Evolutionary conservation across 352 stramenopile species (phyloP).

Genomic region (Globisporangium cylindrosporum): DNA sequence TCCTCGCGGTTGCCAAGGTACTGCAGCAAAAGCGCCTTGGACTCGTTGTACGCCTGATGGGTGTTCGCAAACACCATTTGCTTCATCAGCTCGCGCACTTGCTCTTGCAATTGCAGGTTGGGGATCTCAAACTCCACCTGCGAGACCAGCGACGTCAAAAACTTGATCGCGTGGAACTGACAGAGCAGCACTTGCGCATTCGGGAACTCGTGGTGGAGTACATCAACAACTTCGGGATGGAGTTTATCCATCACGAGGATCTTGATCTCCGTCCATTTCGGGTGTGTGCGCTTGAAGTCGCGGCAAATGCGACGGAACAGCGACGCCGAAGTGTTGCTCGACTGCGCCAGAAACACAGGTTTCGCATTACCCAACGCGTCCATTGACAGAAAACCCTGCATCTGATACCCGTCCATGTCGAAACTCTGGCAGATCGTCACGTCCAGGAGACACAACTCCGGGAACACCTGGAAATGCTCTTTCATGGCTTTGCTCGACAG

Average conservation of each 20-base stretch:
- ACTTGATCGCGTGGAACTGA: constrained; percentile 74
- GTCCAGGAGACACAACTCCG: constrained; percentile 57
- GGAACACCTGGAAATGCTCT: constrained; percentile 64
- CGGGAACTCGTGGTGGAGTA: constrained; percentile 58
- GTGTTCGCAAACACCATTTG: constrained; percentile 61
- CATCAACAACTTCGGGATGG: constrained; percentile 48
- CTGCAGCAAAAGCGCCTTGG: constrained; percentile 39
- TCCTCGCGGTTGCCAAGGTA: constrained; percentile 32
- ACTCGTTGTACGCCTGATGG: constrained; percentile 48
- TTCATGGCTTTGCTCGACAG: constrained; percentile 73
- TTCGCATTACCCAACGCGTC: constrained; percentile 64
- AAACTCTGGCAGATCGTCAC: constrained; percentile 29
- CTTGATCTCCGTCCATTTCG: constrained; percentile 55
- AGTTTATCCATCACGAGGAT: constrained; percentile 66
- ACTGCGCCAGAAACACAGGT: constrained; percentile 57
- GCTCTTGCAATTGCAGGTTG: constrained; percentile 37
- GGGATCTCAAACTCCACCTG: constrained; percentile 40
- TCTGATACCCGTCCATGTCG: constrained; percentile 40
- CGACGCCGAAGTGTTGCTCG: constrained; percentile 42
- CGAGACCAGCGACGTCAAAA: constrained; percentile 44
- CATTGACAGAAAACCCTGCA: constrained; percentile 71
- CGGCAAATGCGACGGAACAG: constrained; percentile 61
- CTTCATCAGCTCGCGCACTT: constrained; percentile 47
- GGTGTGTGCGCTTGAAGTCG: constrained; percentile 75
- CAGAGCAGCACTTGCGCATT: constrained; percentile 52